Percentiles rank a stretch among this genome's conserved stretches.
These are phyloP conservation scores for Zychaea mexicana DNA, from an alignment of 371 early-diverging fungal species.

Conservation along the genomic window DNA sequence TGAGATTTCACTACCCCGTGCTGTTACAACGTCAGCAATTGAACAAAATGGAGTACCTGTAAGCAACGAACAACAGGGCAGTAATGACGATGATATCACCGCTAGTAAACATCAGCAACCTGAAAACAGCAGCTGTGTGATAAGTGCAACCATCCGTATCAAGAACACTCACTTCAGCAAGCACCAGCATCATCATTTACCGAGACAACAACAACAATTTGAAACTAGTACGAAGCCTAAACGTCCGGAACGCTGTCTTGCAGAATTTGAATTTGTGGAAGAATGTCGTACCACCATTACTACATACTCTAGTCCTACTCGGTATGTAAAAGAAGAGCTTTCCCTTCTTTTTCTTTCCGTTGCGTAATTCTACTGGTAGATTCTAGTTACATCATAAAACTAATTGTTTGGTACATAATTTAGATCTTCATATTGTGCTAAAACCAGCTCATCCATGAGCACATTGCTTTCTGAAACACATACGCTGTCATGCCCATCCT, in stretches of 20 bases:
- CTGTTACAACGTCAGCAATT: neutral
- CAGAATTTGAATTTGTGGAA: neutral
- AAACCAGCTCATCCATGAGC: neutral
- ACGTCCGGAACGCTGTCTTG: neutral
- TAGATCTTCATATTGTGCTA: neutral
- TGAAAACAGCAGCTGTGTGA: neutral
- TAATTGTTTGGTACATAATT: too few relatives aligned
- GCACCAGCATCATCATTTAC: neutral
- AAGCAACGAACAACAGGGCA: too few relatives aligned
- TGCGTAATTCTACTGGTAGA: too few relatives aligned
- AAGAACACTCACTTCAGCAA: neutral
- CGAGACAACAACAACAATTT: neutral
- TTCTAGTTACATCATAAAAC: too few relatives aligned
- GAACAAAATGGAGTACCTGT: neutral
- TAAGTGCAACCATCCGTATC: neutral
- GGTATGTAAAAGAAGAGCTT: too few relatives aligned
- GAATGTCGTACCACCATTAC: too few relatives aligned
- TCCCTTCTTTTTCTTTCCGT: neutral
- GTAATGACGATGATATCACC: neutral
- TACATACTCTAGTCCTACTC: neutral
- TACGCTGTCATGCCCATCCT: neutral
- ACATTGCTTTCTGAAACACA: neutral
- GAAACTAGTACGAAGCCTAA: neutral
- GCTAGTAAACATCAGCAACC: neutral
- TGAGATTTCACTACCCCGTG: neutral